phyloP scores from a whole-genome alignment of 257 asterid genomes.

The Gynochthodes officinalis region DNA sequence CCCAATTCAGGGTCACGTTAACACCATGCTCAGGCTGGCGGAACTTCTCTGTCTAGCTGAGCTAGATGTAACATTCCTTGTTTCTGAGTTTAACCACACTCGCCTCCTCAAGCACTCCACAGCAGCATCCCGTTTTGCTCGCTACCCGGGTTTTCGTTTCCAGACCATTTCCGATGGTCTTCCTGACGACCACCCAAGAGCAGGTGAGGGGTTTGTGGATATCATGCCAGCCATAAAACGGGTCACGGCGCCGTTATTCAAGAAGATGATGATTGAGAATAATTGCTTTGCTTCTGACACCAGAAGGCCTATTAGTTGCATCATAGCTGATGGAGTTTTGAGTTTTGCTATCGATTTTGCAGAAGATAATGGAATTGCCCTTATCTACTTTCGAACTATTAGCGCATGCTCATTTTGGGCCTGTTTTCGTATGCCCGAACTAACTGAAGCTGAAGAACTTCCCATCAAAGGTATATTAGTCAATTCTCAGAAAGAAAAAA shows the following conservation, averaged over 20 bases:
- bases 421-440: conserved; percentile 15
- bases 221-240: conserved; percentile 9
- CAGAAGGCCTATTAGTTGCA: conserved; percentile 17
- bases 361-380: conserved; percentile 21
- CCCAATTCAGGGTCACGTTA: conserved; percentile 41
- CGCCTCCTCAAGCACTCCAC: conserved; percentile 35
- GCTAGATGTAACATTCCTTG: conserved; percentile 34
- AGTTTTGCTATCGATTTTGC: conserved; percentile 30
- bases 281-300: conserved; percentile 3
- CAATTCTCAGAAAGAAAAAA: neutral
- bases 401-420: conserved; percentile 32
- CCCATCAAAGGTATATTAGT: conserved; percentile 11
- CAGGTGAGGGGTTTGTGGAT: conserved; percentile 23
- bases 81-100: conserved; percentile 34
- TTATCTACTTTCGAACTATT: conserved; percentile 19
- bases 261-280: conserved; percentile 13
- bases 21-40: conserved; percentile 47
- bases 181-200: conserved; percentile 45
- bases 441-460: conserved; percentile 27
- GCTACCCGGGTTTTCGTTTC: conserved; percentile 36
- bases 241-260: conserved; percentile 24
- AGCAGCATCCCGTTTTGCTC: conserved; percentile 21
- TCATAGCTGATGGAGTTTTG: conserved; percentile 29
- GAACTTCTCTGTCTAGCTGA: conserved; percentile 42
- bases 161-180: conserved; percentile 45